phyloP scores from a whole-genome alignment of 73 alveolate genomes.

The Paramecium pentaurelia region DNA sequence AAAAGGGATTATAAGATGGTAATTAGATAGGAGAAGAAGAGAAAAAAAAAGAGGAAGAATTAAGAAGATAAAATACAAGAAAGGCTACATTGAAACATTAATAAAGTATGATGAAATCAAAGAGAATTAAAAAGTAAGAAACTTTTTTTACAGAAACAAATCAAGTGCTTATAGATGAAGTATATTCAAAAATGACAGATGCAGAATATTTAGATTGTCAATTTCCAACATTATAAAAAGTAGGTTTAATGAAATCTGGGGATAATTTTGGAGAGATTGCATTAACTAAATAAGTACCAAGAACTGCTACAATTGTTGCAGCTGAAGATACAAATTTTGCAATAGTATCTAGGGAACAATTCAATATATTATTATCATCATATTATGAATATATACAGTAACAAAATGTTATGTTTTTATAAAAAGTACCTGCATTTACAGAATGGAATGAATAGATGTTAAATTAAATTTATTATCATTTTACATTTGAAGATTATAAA shows the following conservation, averaged over 20 bases:
- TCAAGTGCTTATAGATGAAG: neutral
- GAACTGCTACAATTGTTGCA: conserved; percentile 94
- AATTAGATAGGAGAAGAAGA: neutral
- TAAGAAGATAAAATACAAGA: neutral
- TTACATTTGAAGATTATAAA: conserved; percentile 10
- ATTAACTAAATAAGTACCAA: conserved; percentile 73
- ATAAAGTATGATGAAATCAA: neutral
- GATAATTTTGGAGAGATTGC: conserved; percentile 97
- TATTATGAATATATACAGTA: neutral
- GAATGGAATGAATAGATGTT: conserved; percentile 49
- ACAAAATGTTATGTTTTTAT: neutral
- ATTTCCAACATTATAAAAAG: conserved; percentile 62
- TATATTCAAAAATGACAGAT: neutral
- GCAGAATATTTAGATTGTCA: neutral
- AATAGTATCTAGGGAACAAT: conserved; percentile 71
- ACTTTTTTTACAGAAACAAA: neutral
- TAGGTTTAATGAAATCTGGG: conserved; percentile 79
- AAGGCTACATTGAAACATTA: neutral
- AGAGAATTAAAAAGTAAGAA: neutral
- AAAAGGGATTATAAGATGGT: conserved; percentile 15
- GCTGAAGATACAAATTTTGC: conserved; percentile 88
- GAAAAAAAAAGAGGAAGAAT: neutral
- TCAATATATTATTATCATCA: conserved; percentile 65
- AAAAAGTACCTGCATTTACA: neutral
- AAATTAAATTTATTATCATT: conserved; percentile 27